Base-by-base conservation (phyloP, 192 early-diverging fungal genomes). In the Cladochytrium replicatum region DNA sequence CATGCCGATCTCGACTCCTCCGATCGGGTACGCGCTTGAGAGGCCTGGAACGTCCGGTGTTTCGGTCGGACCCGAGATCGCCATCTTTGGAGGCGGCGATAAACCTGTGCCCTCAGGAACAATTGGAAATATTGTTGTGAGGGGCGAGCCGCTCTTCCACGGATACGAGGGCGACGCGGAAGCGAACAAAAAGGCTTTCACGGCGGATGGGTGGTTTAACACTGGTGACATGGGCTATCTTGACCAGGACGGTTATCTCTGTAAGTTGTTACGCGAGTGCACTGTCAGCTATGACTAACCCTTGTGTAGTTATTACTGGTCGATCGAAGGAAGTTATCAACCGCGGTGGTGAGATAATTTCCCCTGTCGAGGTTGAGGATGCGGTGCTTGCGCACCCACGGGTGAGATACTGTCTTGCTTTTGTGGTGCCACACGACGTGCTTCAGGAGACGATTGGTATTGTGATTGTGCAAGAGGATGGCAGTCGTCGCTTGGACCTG, bases 251-350 rank as follows among this genome's bases (percentile, higher is more conserved):
- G 85, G 84, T 0, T 92, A 85, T 47, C 55, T 67, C 2, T 71
- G 52, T 57, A n/a, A n/a, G n/a, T n/a, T n/a, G n/a, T n/a, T n/a
- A n/a, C n/a, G n/a, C n/a, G n/a, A n/a, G n/a, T n/a, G n/a, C n/a
- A n/a, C n/a, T n/a, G n/a, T n/a, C n/a, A n/a, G n/a, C n/a, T n/a
- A n/a, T n/a, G n/a, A n/a, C n/a, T n/a, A n/a, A n/a, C n/a, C n/a
- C n/a, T n/a, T n/a, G n/a, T n/a, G n/a, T n/a, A n/a, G n/a, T 79
- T 41, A 67, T 91, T 46, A 88, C 85, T 2, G 89, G 89, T 1
- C 81, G 89, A 32, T 86, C 86, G 62, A 89, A 92, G 73, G 89
- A 89, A 61, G 69, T 86, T 47, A 92, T 92, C 49, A 92, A 88
- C 60, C 83, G 89, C 39, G 87, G 87, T 29, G 89, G 89, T 22